Evolutionary conservation across 2,329 filamentous ascomycete genomes (phyloP).

Genomic region (Pseudogymnoascus sp.): DNA sequence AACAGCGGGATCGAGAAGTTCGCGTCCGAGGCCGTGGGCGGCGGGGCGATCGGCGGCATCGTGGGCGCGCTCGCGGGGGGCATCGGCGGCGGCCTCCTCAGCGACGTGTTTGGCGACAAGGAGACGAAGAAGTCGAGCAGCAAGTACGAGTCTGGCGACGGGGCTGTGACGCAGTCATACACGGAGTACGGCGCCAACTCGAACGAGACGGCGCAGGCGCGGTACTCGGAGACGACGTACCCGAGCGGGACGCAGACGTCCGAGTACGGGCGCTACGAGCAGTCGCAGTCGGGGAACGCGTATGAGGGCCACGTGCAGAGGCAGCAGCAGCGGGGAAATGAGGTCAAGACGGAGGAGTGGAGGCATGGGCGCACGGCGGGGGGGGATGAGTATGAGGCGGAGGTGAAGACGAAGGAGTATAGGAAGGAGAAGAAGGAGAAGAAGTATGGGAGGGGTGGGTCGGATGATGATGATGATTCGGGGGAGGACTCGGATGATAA

Average conservation of each 20-base stretch:
- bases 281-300: constrained; percentile 32
- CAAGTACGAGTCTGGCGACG: constrained; percentile 38
- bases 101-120: constrained; percentile 48
- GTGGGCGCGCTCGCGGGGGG: constrained; percentile 61
- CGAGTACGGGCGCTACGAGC: constrained; percentile 55
- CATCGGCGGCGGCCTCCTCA: constrained; percentile 57
- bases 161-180: constrained; percentile 51
- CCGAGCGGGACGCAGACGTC: constrained; percentile 47
- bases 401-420: not conserved
- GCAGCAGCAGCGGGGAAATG: constrained; percentile 43
- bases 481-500: too few species aligned
- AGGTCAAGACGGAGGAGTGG: constrained; percentile 22
- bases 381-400: constrained; percentile 16
- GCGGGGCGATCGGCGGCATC: constrained; percentile 59
- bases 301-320: constrained; percentile 40
- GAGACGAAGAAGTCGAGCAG: constrained; percentile 37
- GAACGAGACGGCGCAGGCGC: constrained; percentile 23
- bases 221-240: constrained; percentile 45
- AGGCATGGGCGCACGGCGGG: constrained; percentile 15
- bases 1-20: constrained; percentile 37
- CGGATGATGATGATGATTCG: too few species aligned
- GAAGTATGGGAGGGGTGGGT: too few species aligned
- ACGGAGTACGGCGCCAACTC: constrained; percentile 51
- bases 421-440: too few species aligned
- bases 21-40: constrained; percentile 52